Conservation (phyloP, 2,329 filamentous ascomycete genomes). For the Aspergillus quadrilineatus region DNA sequence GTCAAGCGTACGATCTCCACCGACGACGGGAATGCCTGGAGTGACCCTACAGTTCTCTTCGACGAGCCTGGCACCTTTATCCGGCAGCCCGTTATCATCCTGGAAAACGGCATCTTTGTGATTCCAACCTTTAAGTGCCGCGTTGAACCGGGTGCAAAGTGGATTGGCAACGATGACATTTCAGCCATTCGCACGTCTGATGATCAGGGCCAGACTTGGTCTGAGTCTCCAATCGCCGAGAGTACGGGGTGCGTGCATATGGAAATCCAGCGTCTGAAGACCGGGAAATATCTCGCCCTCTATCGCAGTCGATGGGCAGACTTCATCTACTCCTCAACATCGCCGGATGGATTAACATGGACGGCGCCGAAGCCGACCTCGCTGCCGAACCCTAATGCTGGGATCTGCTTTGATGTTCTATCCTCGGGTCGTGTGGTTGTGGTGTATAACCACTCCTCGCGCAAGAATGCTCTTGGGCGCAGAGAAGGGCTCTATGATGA, state of each 20-base stretch:
- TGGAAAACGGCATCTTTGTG: background rate
- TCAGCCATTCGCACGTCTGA: background rate
- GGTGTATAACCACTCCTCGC: conserved; percentile 4
- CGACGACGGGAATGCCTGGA: background rate
- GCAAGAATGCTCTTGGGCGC: background rate
- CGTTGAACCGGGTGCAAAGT: conserved; percentile 3
- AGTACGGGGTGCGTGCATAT: conserved; percentile 9
- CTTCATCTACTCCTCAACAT: background rate
- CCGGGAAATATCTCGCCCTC: background rate
- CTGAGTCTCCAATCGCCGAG: background rate
- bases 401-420: conserved; percentile 11
- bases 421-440: conserved; percentile 1
- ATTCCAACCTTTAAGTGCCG: conserved; percentile 4
- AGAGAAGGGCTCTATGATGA: conserved; percentile 6
- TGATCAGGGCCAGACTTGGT: conserved; percentile 4
- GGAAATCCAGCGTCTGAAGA: conserved; percentile 6
- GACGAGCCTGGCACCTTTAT: conserved; percentile 5
- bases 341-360: background rate
- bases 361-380: background rate
- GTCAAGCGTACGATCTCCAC: background rate
- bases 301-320: conserved; percentile 9
- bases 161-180: conserved; percentile 9
- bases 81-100: conserved; percentile 3
- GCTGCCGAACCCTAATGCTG: conserved; percentile 6
- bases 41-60: background rate